Percentiles rank a stretch among this genome's conserved stretches.
Evolutionary conservation across 768 basidiomycete species (phyloP).

Genomic region (Suillus weaverae): DNA sequence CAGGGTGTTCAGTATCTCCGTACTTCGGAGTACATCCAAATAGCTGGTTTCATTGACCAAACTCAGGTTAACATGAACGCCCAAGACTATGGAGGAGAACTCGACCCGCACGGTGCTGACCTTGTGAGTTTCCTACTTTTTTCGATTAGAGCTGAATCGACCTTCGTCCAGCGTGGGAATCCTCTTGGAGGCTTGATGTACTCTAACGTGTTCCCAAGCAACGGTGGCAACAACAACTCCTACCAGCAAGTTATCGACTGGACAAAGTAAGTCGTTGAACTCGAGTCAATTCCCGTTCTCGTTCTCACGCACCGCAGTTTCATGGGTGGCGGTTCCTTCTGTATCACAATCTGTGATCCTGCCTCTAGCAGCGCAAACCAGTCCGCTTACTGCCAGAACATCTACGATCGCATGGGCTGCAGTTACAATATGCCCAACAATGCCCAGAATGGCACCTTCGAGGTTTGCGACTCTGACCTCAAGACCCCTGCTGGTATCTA

Average conservation of each 20-base stretch:
- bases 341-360: slow-evolving; percentile 72
- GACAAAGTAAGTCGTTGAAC: slow-evolving; percentile 48
- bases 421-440: slow-evolving; percentile 69
- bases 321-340: slow-evolving; percentile 65
- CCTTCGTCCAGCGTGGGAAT: slow-evolving; percentile 62
- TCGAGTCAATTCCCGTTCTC: not conserved
- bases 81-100: slow-evolving; percentile 71
- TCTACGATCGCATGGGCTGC: slow-evolving; percentile 73
- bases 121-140: slow-evolving; percentile 26
- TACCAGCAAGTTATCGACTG: slow-evolving; percentile 63
- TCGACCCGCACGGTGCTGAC: slow-evolving; percentile 78
- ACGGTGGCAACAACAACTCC: slow-evolving; percentile 38
- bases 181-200: slow-evolving; percentile 72
- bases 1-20: slow-evolving; percentile 63
- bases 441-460: slow-evolving; percentile 58
- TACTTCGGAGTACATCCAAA: slow-evolving; percentile 57
- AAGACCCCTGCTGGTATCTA: slow-evolving; percentile 62
- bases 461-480: slow-evolving; percentile 63
- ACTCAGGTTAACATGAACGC: slow-evolving; percentile 48
- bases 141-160: slow-evolving; percentile 17
- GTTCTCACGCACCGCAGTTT: slow-evolving; percentile 47
- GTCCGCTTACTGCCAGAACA: slow-evolving; percentile 62
- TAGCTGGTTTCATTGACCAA: slow-evolving; percentile 69
- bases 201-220: slow-evolving; percentile 52
- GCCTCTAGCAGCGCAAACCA: slow-evolving; percentile 38